A percentile compares a stretch with the other conserved stretches of the same genome.
phyloP scores from a whole-genome alignment of 1,139 yeast genomes.

The Candida sp. region DNA sequence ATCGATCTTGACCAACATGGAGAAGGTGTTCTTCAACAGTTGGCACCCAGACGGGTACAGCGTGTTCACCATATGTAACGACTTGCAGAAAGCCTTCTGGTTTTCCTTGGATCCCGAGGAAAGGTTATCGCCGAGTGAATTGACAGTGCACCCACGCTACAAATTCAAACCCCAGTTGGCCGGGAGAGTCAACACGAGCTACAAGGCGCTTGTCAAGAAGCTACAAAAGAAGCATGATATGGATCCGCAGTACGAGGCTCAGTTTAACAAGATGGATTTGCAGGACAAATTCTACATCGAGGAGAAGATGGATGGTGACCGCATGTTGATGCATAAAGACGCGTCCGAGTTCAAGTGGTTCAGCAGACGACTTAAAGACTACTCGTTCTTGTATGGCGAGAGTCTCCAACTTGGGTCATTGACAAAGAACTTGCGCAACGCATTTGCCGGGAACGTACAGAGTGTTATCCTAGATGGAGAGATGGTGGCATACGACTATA shows the following conservation, averaged over 20 bases:
- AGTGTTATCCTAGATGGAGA: conserved; percentile 87
- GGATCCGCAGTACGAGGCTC: conserved; percentile 22
- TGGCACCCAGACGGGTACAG: conserved; percentile 87
- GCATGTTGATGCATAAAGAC: conserved; percentile 71
- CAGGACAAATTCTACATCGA: conserved; percentile 67
- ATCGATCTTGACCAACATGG: conserved; percentile 62
- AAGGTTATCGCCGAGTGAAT: conserved; percentile 47
- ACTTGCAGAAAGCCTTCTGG: conserved; percentile 64
- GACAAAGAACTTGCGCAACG: conserved; percentile 55
- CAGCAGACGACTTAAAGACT: conserved; percentile 75
- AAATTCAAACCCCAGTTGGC: conserved; percentile 81
- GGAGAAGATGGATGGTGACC: conserved; percentile 94
- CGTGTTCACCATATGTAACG: conserved; percentile 69
- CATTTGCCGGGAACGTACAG: conserved; percentile 44
- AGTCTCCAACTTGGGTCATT: conserved; percentile 61
- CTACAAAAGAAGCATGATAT: conserved; percentile 32
- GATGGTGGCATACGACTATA: conserved; percentile 86
- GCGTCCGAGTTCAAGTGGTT: conserved; percentile 58
- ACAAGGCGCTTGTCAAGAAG: conserved; percentile 49
- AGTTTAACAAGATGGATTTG: conserved; percentile 18
- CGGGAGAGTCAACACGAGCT: conserved; percentile 51
- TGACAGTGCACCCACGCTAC: conserved; percentile 48
- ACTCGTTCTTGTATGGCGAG: conserved; percentile 76
- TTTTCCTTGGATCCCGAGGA: conserved; percentile 54
- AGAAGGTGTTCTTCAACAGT: conserved; percentile 56